Evolutionary conservation across 2,329 filamentous ascomycete genomes (phyloP).

Genomic region (Pseudogymnoascus sp.): DNA sequence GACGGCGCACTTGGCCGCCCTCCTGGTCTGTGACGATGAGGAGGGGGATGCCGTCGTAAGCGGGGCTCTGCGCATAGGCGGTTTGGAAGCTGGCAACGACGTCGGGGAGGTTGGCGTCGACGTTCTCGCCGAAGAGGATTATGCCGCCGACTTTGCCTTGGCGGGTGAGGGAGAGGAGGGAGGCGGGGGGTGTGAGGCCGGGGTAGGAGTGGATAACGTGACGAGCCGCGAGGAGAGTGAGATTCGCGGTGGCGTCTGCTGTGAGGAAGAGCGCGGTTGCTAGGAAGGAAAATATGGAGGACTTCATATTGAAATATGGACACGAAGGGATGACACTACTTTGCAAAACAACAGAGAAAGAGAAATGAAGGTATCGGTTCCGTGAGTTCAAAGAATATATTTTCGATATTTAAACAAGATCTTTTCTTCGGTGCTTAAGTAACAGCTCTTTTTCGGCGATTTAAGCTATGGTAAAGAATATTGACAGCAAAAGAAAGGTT

Average conservation of each 20-base stretch:
- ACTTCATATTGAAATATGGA: not conserved
- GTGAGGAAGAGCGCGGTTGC: not conserved
- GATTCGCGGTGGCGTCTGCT: not conserved
- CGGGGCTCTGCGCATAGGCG: slow-evolving; percentile 20
- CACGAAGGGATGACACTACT: not conserved
- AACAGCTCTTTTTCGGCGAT: not conserved
- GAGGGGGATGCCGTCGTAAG: slow-evolving; percentile 23
- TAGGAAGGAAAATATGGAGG: not conserved
- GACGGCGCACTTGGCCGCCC: slow-evolving; percentile 25
- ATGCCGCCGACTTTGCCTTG: slow-evolving; percentile 28
- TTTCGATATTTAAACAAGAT: not conserved
- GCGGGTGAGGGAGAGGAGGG: slow-evolving; percentile 23
- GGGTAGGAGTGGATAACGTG: slow-evolving; percentile 30
- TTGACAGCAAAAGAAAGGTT: not conserved
- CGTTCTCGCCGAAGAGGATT: slow-evolving; percentile 28
- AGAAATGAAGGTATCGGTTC: not conserved
- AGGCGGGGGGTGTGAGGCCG: slow-evolving; percentile 22
- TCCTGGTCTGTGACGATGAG: slow-evolving; percentile 30
- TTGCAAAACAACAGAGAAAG: not conserved
- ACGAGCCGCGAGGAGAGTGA: not conserved
- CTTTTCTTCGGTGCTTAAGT: not conserved
- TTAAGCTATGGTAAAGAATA: not conserved
- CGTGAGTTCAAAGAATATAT: not conserved
- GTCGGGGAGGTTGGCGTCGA: slow-evolving; percentile 22
- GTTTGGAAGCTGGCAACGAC: slow-evolving; percentile 22